Evolutionary conservation across 2,329 filamentous ascomycete species (phyloP).

Genomic region (Cercospora sp.): DNA sequence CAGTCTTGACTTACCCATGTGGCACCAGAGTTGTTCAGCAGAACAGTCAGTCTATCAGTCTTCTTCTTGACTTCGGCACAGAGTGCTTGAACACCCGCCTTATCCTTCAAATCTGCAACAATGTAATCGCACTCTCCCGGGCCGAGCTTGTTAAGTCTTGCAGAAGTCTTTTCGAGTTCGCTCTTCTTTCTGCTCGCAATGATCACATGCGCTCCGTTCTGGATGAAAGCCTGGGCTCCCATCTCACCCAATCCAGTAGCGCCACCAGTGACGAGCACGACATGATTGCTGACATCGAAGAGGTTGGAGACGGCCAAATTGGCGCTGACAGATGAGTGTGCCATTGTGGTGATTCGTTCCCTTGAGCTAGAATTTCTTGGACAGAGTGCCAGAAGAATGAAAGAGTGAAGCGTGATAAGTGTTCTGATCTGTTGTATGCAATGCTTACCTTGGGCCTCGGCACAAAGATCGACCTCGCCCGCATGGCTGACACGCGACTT

Average conservation of each 20-base stretch:
- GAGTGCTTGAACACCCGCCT: constrained; percentile 46
- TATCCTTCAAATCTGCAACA: constrained; percentile 48
- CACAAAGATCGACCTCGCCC: background rate
- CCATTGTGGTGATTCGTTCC: constrained; percentile 26
- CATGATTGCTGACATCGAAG: constrained; percentile 42
- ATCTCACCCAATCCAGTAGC: constrained; percentile 52
- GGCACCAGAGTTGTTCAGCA: constrained; percentile 52
- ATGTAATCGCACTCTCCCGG: constrained; percentile 51
- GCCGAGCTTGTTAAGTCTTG: constrained; percentile 47
- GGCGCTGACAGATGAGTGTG: constrained; percentile 35
- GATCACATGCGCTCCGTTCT: constrained; percentile 44
- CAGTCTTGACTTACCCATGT: constrained; percentile 33
- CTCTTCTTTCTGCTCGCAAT: constrained; percentile 50
- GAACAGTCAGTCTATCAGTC: constrained; percentile 49
- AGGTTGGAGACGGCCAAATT: constrained; percentile 35
- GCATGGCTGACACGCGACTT: background rate
- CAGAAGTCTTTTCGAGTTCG: constrained; percentile 47
- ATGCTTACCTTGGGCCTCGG: constrained; percentile 6
- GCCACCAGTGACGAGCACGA: constrained; percentile 49
- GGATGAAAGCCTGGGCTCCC: constrained; percentile 50
- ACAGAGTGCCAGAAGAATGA: background rate
- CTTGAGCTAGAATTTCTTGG: background rate
- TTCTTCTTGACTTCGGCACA: constrained; percentile 47
- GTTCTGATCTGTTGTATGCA: background rate
- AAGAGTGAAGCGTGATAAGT: background rate